A percentile compares a stretch with the other conserved stretches of the same genome.
phyloP scores from a whole-genome alignment of 2,329 filamentous ascomycete species.

The Chaetomiaceae sp. region DNA sequence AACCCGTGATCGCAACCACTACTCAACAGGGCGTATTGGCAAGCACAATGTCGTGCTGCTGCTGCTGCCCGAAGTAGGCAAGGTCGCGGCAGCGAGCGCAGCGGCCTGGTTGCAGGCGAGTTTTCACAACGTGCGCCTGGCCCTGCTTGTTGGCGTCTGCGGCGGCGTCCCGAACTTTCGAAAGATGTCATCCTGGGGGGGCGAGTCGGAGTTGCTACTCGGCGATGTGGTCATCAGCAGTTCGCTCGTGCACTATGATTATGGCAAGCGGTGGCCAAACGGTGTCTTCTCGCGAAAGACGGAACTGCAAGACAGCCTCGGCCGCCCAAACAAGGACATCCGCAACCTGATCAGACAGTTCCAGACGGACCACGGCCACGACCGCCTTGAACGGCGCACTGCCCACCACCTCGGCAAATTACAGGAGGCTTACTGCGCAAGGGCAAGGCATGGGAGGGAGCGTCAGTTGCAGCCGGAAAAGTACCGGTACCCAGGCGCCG shows the following conservation, averaged over 20 bases:
- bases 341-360: constrained; percentile 13
- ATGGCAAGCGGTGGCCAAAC: constrained; percentile 20
- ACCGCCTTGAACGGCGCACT: constrained; percentile 12
- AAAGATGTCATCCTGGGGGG: too few species aligned
- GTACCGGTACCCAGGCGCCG: constrained; percentile 16
- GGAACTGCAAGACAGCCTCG: constrained; percentile 17
- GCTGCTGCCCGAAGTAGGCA: constrained; percentile 19
- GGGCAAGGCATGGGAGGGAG: too few species aligned
- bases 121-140: constrained; percentile 21
- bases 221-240: constrained; percentile 27
- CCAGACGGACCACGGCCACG: constrained; percentile 15
- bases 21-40: constrained; percentile 19
- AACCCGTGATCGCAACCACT: constrained; percentile 11
- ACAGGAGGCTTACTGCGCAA: too few species aligned
- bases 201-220: constrained; percentile 19
- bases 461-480: not conserved
- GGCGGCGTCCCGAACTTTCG: constrained; percentile 22
- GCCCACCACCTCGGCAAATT: not conserved
- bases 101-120: constrained; percentile 28
- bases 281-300: constrained; percentile 18
- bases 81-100: constrained; percentile 24
- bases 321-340: constrained; percentile 15
- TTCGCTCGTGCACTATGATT: constrained; percentile 22
- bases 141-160: constrained; percentile 26
- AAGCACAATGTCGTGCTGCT: constrained; percentile 17